Percentiles rank a stretch among this genome's conserved stretches.
Evolutionary conservation across 1,284 basidiomycete species (phyloP).

Genomic region (Fomitopsis pinicola): DNA sequence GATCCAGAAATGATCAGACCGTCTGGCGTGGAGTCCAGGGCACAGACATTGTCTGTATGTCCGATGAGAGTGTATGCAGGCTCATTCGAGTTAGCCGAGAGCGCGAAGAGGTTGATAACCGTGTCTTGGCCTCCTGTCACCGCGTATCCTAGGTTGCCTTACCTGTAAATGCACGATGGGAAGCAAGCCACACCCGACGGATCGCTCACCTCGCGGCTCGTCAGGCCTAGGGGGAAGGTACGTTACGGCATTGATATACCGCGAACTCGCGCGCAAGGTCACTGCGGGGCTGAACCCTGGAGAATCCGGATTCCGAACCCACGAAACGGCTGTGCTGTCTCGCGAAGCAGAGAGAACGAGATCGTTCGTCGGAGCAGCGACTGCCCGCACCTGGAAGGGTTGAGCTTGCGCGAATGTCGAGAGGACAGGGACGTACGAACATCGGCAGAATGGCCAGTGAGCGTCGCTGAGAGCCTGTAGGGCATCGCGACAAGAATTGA

Average conservation of each 20-base stretch:
- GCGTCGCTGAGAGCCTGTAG: conserved; percentile 81
- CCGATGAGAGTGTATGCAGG: conserved; percentile 82
- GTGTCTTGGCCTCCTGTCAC: conserved; percentile 85
- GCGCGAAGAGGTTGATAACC: conserved; percentile 76
- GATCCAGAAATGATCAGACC: conserved; percentile 90
- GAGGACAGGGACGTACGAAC: conserved; percentile 40
- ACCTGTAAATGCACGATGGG: conserved; percentile 9
- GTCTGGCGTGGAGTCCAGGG: conserved; percentile 66
- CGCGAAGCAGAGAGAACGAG: conserved; percentile 85
- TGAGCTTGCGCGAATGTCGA: conserved; percentile 17
- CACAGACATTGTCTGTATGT: conserved; percentile 89
- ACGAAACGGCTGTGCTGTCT: conserved; percentile 85
- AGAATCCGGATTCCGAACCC: conserved; percentile 56
- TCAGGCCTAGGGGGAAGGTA: conserved; percentile 67
- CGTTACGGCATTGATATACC: conserved; percentile 80
- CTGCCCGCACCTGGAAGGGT: conserved; percentile 63
- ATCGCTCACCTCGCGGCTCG: conserved; percentile 58
- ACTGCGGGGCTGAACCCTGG: conserved; percentile 48
- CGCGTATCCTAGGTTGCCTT: conserved; percentile 59
- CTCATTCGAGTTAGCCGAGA: conserved; percentile 55
- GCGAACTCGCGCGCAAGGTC: conserved; percentile 64
- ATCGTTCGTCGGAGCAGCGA: conserved; percentile 64
- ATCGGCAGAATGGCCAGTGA: conserved; percentile 69
- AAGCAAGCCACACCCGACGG: background rate
- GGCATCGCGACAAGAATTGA: conserved; percentile 45